phyloP scores from a whole-genome alignment of 441 rosid species.

The Melastoma candidum region DNA sequence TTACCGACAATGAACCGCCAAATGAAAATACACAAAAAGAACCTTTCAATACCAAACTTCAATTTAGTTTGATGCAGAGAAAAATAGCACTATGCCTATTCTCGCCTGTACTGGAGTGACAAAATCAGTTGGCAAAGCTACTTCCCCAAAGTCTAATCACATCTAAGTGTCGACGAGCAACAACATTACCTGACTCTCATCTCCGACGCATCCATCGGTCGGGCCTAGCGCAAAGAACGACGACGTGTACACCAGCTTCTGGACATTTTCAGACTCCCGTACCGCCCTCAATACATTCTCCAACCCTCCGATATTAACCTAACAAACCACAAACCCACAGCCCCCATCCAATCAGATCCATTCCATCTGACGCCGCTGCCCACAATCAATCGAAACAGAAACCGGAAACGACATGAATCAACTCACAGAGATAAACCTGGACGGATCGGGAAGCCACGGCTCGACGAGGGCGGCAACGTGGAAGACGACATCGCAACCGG shows the following conservation, averaged over 20 bases:
- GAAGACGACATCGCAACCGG: slow-evolving; percentile 62
- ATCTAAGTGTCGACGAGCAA: background rate
- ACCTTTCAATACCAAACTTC: too few relatives aligned
- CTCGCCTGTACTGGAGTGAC: too few relatives aligned
- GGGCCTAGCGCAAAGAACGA: slow-evolving; percentile 85
- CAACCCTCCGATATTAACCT: slow-evolving; percentile 86
- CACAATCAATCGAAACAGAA: background rate
- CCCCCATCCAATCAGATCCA: background rate
- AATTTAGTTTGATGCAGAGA: too few relatives aligned
- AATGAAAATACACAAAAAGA: too few relatives aligned
- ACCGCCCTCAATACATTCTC: slow-evolving; percentile 63
- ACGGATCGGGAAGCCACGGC: slow-evolving; percentile 88
- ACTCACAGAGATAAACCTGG: slow-evolving; percentile 37
- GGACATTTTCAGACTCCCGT: slow-evolving; percentile 35
- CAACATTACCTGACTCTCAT: slow-evolving; percentile 51
- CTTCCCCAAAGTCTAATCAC: background rate
- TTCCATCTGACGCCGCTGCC: too few relatives aligned
- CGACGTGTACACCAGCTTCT: slow-evolving; percentile 73
- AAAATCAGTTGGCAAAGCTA: too few relatives aligned
- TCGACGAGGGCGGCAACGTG: slow-evolving; percentile 82
- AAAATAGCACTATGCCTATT: too few relatives aligned
- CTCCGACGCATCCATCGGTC: slow-evolving; percentile 68
- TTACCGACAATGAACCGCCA: too few relatives aligned
- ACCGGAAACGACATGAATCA: background rate
- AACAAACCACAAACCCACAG: slow-evolving; percentile 5